phyloP scores from a whole-genome alignment of 2,329 filamentous ascomycete species.

The Bipolaris sorokiniana region DNA sequence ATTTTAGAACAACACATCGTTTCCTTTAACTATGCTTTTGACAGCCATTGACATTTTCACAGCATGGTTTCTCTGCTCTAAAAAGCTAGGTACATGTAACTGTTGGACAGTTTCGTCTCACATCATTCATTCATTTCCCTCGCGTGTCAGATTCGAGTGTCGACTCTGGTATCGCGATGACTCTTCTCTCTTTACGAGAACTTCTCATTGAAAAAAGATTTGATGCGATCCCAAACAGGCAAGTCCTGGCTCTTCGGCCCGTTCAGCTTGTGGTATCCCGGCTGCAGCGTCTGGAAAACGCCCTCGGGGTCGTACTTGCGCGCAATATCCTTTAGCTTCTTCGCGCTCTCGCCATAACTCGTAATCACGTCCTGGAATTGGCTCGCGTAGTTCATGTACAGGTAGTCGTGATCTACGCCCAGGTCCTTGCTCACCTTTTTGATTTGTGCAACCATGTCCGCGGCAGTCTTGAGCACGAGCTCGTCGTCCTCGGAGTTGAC shows the following conservation, averaged over 20 bases:
- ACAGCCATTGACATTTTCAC: too few relatives aligned
- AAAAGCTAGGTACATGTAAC: too few relatives aligned
- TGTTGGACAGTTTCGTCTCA: too few relatives aligned
- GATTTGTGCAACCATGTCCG: slow-evolving; percentile 18
- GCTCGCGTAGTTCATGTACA: slow-evolving; percentile 56
- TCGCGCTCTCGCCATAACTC: slow-evolving; percentile 48
- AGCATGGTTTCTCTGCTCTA: too few relatives aligned
- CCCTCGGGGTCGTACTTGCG: slow-evolving; percentile 16
- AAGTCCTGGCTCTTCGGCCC: background rate
- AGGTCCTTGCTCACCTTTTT: slow-evolving; percentile 17
- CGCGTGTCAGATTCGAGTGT: too few relatives aligned
- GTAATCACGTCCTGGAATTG: slow-evolving; percentile 50
- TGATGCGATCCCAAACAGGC: background rate
- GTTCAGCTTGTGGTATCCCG: slow-evolving; percentile 14
- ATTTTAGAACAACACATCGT: too few relatives aligned
- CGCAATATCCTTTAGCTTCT: slow-evolving; percentile 15
- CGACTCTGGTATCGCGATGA: too few relatives aligned
- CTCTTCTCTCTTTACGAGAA: too few relatives aligned
- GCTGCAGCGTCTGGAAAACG: slow-evolving; percentile 19
- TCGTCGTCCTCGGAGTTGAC: slow-evolving; percentile 22
- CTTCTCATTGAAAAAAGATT: too few relatives aligned
- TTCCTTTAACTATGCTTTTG: too few relatives aligned
- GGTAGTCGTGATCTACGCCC: background rate
- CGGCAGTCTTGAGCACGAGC: slow-evolving; percentile 14
- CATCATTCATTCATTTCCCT: too few relatives aligned